These are phyloP conservation scores for Lepidium aucheri DNA, from an alignment of 345 rosid species.

Conservation along the genomic window DNA sequence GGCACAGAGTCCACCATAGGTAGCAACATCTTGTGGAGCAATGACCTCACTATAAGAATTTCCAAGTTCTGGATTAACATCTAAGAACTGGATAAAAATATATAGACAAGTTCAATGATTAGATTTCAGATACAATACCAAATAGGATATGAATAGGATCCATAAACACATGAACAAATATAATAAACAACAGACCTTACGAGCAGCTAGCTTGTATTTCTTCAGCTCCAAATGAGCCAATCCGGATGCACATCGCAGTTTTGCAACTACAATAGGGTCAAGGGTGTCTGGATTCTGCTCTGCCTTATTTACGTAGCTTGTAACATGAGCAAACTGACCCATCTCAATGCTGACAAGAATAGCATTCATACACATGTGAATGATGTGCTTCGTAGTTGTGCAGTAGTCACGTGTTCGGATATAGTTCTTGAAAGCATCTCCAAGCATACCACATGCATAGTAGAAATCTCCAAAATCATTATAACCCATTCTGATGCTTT, in stretches of 20 bases:
- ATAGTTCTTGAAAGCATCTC: slow-evolving; percentile 89
- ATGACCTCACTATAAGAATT: slow-evolving; percentile 79
- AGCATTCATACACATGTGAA: slow-evolving; percentile 90
- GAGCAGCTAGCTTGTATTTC: slow-evolving; percentile 97
- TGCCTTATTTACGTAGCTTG: slow-evolving; percentile 88
- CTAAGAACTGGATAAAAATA: slow-evolving; percentile 62
- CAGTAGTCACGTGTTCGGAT: slow-evolving; percentile 93
- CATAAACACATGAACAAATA: background rate
- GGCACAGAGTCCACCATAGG: slow-evolving; percentile 97
- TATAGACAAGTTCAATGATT: background rate
- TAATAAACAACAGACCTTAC: slow-evolving; percentile 51
- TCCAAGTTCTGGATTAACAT: slow-evolving; percentile 86
- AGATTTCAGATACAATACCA: background rate
- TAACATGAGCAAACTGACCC: slow-evolving; percentile 92
- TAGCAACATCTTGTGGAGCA: slow-evolving; percentile 99
- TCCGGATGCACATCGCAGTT: slow-evolving; percentile 87
- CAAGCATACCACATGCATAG: slow-evolving; percentile 77
- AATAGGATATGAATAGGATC: background rate
- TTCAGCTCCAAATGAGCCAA: slow-evolving; percentile 80
- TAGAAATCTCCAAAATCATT: slow-evolving; percentile 96
- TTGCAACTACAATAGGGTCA: slow-evolving; percentile 54
- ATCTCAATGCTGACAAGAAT: slow-evolving; percentile 96
- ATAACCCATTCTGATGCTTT: slow-evolving; percentile 97
- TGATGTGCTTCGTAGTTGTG: slow-evolving; percentile 87
- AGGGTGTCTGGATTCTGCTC: slow-evolving; percentile 79